These are phyloP conservation scores for Rhizoclosmatium hyalinum DNA, from an alignment of 371 early-diverging fungal species.

Conservation along the genomic window DNA sequence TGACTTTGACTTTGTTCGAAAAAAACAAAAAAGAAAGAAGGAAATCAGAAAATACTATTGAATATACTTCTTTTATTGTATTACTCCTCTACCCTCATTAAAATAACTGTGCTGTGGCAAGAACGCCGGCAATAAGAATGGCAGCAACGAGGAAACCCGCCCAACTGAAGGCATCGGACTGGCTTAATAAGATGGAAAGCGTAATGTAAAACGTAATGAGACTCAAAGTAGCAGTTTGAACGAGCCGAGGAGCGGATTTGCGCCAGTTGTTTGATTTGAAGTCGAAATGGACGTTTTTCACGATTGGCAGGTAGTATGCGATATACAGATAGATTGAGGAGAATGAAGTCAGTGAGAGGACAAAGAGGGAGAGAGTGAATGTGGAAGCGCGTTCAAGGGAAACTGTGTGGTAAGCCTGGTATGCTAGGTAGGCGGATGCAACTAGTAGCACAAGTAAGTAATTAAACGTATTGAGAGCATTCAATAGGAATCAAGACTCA, in stretches of 20 bases:
- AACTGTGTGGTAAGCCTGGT: background rate
- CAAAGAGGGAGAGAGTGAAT: background rate
- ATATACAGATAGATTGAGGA: slow-evolving; percentile 10
- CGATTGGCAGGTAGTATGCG: slow-evolving; percentile 21
- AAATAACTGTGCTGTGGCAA: slow-evolving; percentile 4
- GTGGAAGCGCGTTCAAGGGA: background rate
- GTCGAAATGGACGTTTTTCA: background rate
- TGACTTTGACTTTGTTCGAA: background rate
- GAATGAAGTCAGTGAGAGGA: background rate
- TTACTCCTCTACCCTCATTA: background rate
- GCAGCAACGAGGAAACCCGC: slow-evolving; percentile 7
- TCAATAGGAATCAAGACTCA: too few relatives aligned
- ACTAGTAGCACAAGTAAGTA: background rate
- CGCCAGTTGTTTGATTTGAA: slow-evolving; percentile 10
- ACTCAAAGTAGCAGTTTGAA: slow-evolving; percentile 19
- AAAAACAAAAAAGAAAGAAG: slow-evolving; percentile 15
- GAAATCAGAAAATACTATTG: background rate
- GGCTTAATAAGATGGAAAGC: slow-evolving; percentile 1
- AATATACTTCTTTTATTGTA: background rate
- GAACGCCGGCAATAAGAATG: slow-evolving; percentile 1
- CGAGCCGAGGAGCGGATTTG: slow-evolving; percentile 3
- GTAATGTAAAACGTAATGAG: slow-evolving; percentile 6
- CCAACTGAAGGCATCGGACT: background rate
- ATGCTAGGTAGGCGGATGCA: background rate
- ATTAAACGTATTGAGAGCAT: too few relatives aligned